A percentile compares a stretch with the other conserved stretches of the same genome.
Conservation (phyloP, 2,329 filamentous ascomycete genomes). For the Aureobasidium zeae region DNA sequence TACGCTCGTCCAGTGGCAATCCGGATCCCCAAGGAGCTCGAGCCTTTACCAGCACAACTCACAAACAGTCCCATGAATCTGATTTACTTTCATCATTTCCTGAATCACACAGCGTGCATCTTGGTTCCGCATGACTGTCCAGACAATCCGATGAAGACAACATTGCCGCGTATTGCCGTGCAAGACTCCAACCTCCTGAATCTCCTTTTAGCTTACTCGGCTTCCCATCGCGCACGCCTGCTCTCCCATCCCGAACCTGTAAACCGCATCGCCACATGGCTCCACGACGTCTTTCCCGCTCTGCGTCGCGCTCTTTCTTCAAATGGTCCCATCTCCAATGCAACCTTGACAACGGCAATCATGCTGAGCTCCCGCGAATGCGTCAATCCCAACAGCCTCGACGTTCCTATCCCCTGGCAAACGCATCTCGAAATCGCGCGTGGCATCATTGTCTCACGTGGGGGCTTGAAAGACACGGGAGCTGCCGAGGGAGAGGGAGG, state of each 20-base stretch:
- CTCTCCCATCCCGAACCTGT: conserved; percentile 64
- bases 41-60: conserved; percentile 48
- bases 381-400: conserved; percentile 71
- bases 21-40: conserved; percentile 49
- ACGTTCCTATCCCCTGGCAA: conserved; percentile 73
- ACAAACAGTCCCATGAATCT: conserved; percentile 71
- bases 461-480: conserved; percentile 34
- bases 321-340: conserved; percentile 52
- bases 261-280: conserved; percentile 71
- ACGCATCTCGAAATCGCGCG: conserved; percentile 67
- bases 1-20: conserved; percentile 62
- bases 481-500: conserved; percentile 40
- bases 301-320: conserved; percentile 53
- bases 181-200: conserved; percentile 63
- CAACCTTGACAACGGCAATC: conserved; percentile 69
- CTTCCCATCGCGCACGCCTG: conserved; percentile 70
- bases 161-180: conserved; percentile 59
- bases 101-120: conserved; percentile 70
- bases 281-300: conserved; percentile 66
- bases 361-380: conserved; percentile 80
- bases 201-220: conserved; percentile 70
- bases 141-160: conserved; percentile 50
- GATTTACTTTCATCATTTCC: conserved; percentile 63
- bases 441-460: conserved; percentile 61
- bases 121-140: conserved; percentile 53